Base-by-base conservation (phyloP, 2,329 filamentous ascomycete species). In the Septoria linicola region DNA sequence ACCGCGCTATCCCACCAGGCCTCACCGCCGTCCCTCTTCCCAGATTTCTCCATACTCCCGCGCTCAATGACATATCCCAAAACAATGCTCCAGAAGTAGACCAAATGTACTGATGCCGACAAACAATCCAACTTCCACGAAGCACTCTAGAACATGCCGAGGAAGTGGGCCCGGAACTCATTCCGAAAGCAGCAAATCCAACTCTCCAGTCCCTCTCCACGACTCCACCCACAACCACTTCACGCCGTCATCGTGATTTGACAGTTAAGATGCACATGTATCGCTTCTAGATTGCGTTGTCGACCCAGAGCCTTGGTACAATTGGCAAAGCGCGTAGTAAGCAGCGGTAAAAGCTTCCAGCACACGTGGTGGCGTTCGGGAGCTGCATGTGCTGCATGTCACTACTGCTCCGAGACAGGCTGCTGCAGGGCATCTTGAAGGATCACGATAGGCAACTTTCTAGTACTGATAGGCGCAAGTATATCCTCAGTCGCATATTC, bases 41-140 rank as follows among this genome's bases (percentile, higher is more conserved):
- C 44, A 48, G 21, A 8, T 23, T 34, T 19, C 44, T 48, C 44
- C 44, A 48, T 27, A 27, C 35, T 48, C 35, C 44, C 13, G 36
- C 36, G 36, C 44, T 48, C 35, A 48, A 34, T 13, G 44, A 48
- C 44, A 48, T 48, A 35, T 32, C 44, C 17, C 25, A 16, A 31
- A 37, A 19, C 34, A 4, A 16, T 30, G 39, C 35, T 37, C 35
- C 35, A 14, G 23, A 31, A 31, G n/a, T 20, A 35, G 31, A 32
- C 10, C 16, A 13, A 39, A 39, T 4, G 20, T 39, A 19, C 3
- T n/a, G 21, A 39, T 35, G 32, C 7, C 14, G 36, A 4, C 4
- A 17, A 13, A 39, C 23, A 10, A 10, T 10, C 23, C 5, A 10
- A 27, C 23, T 10, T 5, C 23, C 23, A 27, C 23, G 23, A 27